phyloP scores from a whole-genome alignment of 1,284 basidiomycete species.

The Leccinum idahoense region DNA sequence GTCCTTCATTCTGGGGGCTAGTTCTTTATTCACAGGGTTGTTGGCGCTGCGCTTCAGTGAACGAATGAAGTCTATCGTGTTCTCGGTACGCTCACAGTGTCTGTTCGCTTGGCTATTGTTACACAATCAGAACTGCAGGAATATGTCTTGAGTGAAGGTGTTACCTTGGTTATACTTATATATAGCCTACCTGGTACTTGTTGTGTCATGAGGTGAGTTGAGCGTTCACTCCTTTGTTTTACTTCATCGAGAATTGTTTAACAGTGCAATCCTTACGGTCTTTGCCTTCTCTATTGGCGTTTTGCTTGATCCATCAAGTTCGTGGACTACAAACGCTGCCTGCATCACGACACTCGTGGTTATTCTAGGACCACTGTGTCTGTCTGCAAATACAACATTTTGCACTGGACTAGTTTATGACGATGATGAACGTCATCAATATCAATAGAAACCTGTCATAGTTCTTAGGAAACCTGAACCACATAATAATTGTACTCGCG shows the following conservation, averaged over 20 bases:
- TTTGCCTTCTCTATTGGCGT: neutral
- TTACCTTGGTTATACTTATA: neutral
- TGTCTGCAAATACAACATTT: neutral
- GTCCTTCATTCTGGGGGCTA: neutral
- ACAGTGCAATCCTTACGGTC: neutral
- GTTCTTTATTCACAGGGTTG: neutral
- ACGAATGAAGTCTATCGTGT: neutral
- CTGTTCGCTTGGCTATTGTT: neutral
- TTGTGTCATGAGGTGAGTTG: neutral
- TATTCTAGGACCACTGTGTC: neutral
- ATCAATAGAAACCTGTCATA: no score
- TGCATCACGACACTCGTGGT: neutral
- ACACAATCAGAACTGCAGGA: neutral
- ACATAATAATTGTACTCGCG: no score
- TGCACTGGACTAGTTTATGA: neutral
- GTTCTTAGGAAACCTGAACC: no score
- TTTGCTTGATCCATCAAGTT: neutral
- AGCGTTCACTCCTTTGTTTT: neutral
- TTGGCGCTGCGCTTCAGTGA: neutral
- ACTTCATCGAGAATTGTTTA: neutral
- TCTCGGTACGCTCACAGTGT: neutral
- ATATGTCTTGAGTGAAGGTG: neutral
- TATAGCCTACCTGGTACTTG: neutral
- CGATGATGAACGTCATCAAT: no score
- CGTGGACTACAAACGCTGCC: neutral